Conservation (phyloP, 2,329 filamentous ascomycete genomes). For the Ceratocystiopsis brevicomis region DNA sequence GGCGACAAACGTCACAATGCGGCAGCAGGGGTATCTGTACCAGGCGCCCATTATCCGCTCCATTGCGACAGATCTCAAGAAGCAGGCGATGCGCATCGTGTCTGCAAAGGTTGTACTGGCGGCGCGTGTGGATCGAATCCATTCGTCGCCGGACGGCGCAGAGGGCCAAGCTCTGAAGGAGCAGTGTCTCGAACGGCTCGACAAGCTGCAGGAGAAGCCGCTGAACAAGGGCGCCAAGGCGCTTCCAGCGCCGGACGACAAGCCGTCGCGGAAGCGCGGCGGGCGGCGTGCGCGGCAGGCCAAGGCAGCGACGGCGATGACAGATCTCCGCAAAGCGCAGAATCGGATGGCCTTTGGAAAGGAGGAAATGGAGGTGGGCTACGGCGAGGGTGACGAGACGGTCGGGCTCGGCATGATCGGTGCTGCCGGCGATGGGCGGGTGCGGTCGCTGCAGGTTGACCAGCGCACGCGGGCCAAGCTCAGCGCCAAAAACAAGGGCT, state of each 20-base stretch:
- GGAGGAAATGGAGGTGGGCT: conserved; percentile 85
- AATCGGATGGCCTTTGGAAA: conserved; percentile 93
- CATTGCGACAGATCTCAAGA: conserved; percentile 72
- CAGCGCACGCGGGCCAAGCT: conserved; percentile 84
- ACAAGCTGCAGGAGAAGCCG: conserved; percentile 82
- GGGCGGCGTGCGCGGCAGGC: conserved; percentile 79
- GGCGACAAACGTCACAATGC: conserved; percentile 77
- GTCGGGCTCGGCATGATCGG: conserved; percentile 93
- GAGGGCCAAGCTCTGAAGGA: conserved; percentile 67
- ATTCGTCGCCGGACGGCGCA: conserved; percentile 62
- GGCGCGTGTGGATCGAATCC: conserved; percentile 72
- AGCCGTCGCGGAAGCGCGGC: conserved; percentile 80
- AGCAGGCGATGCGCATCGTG: conserved; percentile 87
- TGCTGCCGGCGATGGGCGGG: conserved; percentile 67
- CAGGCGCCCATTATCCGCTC: conserved; percentile 75
- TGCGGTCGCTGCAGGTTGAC: conserved; percentile 77
- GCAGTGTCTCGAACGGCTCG: conserved; percentile 66
- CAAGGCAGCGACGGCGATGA: conserved; percentile 95
- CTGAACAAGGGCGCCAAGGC: conserved; percentile 77
- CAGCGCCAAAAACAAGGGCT: conserved; percentile 87
- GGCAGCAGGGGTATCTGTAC: conserved; percentile 86
- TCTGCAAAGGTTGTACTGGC: conserved; percentile 88
- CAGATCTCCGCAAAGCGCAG: conserved; percentile 84
- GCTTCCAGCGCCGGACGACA: conserved; percentile 84
- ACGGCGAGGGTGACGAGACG: conserved; percentile 68